phyloP scores from a whole-genome alignment of 2,329 filamentous ascomycete genomes.

The Aureobasidium melanogenum region DNA sequence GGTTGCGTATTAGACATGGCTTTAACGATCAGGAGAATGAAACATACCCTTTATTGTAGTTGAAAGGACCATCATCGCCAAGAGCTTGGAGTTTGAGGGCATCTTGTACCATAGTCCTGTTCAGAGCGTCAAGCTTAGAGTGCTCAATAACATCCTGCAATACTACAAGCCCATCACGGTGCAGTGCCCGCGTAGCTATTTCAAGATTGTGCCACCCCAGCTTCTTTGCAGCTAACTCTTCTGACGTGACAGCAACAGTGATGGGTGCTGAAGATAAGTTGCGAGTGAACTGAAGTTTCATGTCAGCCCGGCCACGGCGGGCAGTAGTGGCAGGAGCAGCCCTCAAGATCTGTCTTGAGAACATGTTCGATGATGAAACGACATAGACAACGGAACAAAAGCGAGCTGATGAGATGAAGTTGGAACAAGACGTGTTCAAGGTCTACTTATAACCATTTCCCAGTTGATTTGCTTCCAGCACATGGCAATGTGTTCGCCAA shows the following conservation, averaged over 20 bases:
- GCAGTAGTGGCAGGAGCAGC: not conserved
- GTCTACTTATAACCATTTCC: not conserved
- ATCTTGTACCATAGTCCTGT: conserved; percentile 51
- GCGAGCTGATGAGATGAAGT: not conserved
- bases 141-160: conserved; percentile 46
- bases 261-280: not conserved
- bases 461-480: no score
- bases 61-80: conserved; percentile 50
- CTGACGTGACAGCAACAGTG: not conserved
- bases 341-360: not conserved
- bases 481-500: not conserved
- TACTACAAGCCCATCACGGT: conserved; percentile 49
- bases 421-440: no score
- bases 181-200: conserved; percentile 42
- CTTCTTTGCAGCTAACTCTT: not conserved
- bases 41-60: conserved; percentile 48
- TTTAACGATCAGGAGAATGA: not conserved
- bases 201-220: conserved; percentile 47
- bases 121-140: conserved; percentile 45
- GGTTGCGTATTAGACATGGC: conserved; percentile 1
- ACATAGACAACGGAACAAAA: no score
- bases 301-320: not conserved
- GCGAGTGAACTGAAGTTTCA: not conserved
- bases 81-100: conserved; percentile 42
- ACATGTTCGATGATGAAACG: no score